Evolutionary conservation across 306 rosid species (phyloP), one percentile per base, ranked within the genome.

Genomic region (Quercus aquifolioides): DNA sequence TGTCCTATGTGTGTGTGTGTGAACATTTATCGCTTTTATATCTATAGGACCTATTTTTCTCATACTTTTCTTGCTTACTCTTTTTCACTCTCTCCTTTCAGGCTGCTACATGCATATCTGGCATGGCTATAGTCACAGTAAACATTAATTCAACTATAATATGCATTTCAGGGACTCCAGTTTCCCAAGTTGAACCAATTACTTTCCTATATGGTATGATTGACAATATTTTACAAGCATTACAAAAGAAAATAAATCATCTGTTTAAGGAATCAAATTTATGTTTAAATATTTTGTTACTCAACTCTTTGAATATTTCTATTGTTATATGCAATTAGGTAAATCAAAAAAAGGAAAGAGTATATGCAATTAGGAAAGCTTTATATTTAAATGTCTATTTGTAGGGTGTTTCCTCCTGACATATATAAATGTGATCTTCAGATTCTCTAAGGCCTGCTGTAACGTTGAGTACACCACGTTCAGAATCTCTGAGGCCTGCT

Each of bases 201-300:
- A 87, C 93, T 78, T 92, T 94, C 81, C 93, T 92, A 67, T 91
- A 85, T 63, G 98, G 98, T 92, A 92, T 25, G 51, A 78, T 54
- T 58, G 78, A 75, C 64, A 28, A 14, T 14, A 14, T 41, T 63
- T 28, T 63, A 5, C 69, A 63, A 63, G 25, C 26, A 6, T 58
- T 28, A 9, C 38, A 15, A 28, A 20, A 63, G 28, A 26, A 26
- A 19, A 63, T 63, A 63, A 9, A 14, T 11, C 38, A 63, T 28
- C 5, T 2, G n/a, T 15, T 13, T 15, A 20, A 2, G 20, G 28
- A 28, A 17, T 63, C n/a, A 63, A 63, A 63, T 5, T 63, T 63
- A 2, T 2, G 21, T 26, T 30, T 14, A 38, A 26, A 17, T 63
- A 14, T 63, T 63, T 10, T 63, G 9, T 63, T 30, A 9, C 51